These are phyloP conservation scores for Cryphonectria radicalis DNA, from an alignment of 2,329 filamentous ascomycete genomes.

Conservation along the genomic window DNA sequence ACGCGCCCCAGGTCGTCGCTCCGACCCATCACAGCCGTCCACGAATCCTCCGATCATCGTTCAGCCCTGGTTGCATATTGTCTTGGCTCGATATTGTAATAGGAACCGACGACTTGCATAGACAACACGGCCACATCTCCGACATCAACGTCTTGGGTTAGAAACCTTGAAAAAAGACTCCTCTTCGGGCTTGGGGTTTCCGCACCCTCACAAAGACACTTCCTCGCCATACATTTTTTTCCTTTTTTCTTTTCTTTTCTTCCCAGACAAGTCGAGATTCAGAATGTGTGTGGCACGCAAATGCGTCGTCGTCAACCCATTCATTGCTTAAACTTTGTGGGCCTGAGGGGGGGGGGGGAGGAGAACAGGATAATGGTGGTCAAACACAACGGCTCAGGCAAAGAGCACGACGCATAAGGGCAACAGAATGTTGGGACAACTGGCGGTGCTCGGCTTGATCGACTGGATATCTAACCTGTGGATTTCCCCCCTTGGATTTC, in stretches of 20 bases:
- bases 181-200: not conserved
- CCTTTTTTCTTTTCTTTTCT: not conserved
- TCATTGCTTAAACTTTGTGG: not conserved
- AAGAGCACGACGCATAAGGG: not conserved
- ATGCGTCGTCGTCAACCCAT: not conserved
- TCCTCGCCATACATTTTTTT: not conserved
- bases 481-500: not conserved
- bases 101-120: constrained; percentile 10
- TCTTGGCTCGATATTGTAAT: constrained; percentile 3
- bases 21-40: not conserved
- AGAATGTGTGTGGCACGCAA: constrained; percentile 13
- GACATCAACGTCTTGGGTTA: constrained; percentile 17
- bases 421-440: not conserved
- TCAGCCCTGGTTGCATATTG: not conserved
- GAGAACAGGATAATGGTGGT: not conserved
- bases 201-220: not conserved
- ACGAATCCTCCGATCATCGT: not conserved
- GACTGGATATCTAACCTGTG: constrained; percentile 12
- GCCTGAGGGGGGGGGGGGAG: not conserved
- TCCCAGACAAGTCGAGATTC: constrained; percentile 18
- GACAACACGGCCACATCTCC: constrained; percentile 23
- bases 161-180: constrained; percentile 1
- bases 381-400: not conserved
- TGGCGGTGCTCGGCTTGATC: constrained; percentile 7
- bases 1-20: not conserved